These are phyloP conservation scores for Epichloe gansuensis DNA, from an alignment of 2,329 filamentous ascomycete genomes.

Conservation along the genomic window DNA sequence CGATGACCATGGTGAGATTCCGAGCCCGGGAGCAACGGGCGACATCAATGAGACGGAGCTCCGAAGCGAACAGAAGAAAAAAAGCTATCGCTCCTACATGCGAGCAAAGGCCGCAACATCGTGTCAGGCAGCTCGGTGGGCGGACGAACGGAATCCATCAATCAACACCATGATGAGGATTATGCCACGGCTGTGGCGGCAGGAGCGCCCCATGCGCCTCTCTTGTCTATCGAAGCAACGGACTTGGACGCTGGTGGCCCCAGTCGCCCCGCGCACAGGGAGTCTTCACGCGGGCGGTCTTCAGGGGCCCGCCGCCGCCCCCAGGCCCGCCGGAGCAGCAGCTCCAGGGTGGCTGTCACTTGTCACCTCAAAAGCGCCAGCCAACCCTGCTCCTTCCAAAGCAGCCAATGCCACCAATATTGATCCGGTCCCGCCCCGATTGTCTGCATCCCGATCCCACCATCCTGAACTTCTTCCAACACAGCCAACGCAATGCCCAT, in stretches of 20 bases:
- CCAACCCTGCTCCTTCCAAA: not conserved
- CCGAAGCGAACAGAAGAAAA: not conserved
- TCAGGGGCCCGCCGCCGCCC: not conserved
- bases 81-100: not conserved
- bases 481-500: constrained; percentile 1
- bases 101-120: not conserved
- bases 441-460: constrained; percentile 6
- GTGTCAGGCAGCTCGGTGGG: not conserved
- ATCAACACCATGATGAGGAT: not conserved
- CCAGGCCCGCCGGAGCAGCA: not conserved
- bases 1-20: constrained; percentile 1
- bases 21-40: not conserved
- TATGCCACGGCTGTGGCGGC: not conserved
- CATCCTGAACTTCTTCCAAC: constrained; percentile 7
- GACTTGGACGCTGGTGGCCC: too few relatives aligned
- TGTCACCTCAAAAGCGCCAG: not conserved
- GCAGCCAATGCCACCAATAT: not conserved
- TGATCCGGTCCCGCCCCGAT: constrained; percentile 1
- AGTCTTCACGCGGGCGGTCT: not conserved
- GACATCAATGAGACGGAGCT: not conserved
- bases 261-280: too few relatives aligned
- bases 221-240: too few relatives aligned
- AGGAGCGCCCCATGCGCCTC: not conserved
- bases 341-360: not conserved
- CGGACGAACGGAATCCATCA: not conserved